Percentiles rank a stretch among this genome's conserved stretches.
phyloP scores from a whole-genome alignment of 2,329 filamentous ascomycete species.

The Phaeosphaeria sp. region DNA sequence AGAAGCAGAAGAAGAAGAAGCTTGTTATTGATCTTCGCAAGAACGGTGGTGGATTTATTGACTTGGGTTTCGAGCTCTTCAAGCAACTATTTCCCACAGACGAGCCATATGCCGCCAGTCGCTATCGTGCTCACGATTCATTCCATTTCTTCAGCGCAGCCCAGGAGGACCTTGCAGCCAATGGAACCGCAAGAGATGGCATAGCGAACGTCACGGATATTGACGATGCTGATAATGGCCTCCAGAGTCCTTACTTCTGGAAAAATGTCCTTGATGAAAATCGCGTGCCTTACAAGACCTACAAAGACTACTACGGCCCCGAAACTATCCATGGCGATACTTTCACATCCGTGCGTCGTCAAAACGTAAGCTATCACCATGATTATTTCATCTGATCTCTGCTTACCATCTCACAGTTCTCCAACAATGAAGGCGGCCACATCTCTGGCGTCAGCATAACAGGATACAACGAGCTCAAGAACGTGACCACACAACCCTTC shows the following conservation, averaged over 20 bases:
- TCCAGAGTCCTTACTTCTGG: slow-evolving; percentile 19
- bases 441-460: slow-evolving; percentile 5
- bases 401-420: slow-evolving; percentile 3
- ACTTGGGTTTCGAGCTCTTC: slow-evolving; percentile 51
- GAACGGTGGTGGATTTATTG: slow-evolving; percentile 62
- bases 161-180: slow-evolving; percentile 9
- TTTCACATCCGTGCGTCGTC: slow-evolving; percentile 45
- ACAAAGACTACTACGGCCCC: slow-evolving; percentile 42
- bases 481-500: slow-evolving; percentile 31
- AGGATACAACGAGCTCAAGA: slow-evolving; percentile 7
- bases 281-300: slow-evolving; percentile 30
- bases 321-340: slow-evolving; percentile 28
- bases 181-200: slow-evolving; percentile 23
- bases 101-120: slow-evolving; percentile 50
- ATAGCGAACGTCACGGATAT: not conserved
- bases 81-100: slow-evolving; percentile 57
- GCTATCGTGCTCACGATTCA: slow-evolving; percentile 52
- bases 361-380: slow-evolving; percentile 32
- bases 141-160: slow-evolving; percentile 38
- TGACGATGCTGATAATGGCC: slow-evolving; percentile 5
- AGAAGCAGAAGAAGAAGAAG: slow-evolving; percentile 58
- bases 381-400: slow-evolving; percentile 26
- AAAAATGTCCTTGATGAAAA: slow-evolving; percentile 19
- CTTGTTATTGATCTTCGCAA: slow-evolving; percentile 67
- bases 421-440: slow-evolving; percentile 11